These are phyloP conservation scores for Retiboletus flavoniger DNA, from an alignment of 1,284 basidiomycete species.

Conservation along the genomic window DNA sequence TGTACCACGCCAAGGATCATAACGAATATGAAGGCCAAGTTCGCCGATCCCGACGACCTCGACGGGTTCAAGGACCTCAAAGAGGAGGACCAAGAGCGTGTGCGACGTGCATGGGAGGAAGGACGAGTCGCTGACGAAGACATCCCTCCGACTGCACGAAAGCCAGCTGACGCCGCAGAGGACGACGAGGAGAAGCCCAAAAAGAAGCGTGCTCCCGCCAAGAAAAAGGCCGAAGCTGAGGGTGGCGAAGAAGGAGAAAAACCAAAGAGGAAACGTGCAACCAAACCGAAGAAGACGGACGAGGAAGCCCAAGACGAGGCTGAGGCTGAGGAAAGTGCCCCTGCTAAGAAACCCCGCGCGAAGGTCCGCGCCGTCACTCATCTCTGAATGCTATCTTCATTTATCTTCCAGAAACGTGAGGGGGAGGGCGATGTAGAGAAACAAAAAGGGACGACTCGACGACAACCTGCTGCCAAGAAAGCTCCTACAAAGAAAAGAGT, in stretches of 20 bases:
- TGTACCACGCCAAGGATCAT: constrained; percentile 73
- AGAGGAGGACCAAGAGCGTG: constrained; percentile 62
- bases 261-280: constrained; percentile 38
- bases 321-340: constrained; percentile 38
- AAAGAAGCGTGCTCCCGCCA: constrained; percentile 40
- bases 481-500: constrained; percentile 28
- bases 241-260: constrained; percentile 44
- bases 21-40: constrained; percentile 66
- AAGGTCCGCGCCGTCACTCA: constrained; percentile 34
- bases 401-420: constrained; percentile 38
- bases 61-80: constrained; percentile 72
- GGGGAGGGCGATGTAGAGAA: constrained; percentile 40
- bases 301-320: constrained; percentile 43
- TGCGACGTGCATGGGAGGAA: constrained; percentile 67
- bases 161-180: constrained; percentile 49
- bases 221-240: constrained; percentile 43
- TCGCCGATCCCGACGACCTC: constrained; percentile 60
- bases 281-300: constrained; percentile 40
- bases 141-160: constrained; percentile 69
- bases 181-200: constrained; percentile 41
- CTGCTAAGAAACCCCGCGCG: constrained; percentile 40
- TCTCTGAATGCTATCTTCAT: constrained; percentile 12
- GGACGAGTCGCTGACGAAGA: constrained; percentile 79
- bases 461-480: constrained; percentile 27
- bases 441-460: constrained; percentile 37